These are phyloP conservation scores for Chrysosporium keratinophilum DNA, from an alignment of 2,329 filamentous ascomycete species.

Conservation along the genomic window DNA sequence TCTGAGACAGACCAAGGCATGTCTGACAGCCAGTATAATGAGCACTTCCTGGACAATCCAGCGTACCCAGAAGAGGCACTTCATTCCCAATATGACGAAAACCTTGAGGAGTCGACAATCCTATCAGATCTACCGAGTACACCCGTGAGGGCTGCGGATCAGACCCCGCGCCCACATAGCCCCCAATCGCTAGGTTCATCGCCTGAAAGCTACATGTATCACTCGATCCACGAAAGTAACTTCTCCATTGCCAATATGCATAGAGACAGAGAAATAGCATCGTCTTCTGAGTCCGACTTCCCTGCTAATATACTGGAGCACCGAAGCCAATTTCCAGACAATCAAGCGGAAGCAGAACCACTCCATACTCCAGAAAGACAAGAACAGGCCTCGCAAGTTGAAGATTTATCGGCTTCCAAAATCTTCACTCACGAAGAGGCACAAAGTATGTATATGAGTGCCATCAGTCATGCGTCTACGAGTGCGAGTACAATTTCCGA, in stretches of 20 bases:
- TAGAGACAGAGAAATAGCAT: neutral
- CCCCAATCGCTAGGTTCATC: slow-evolving; percentile 14
- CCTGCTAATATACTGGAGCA: neutral
- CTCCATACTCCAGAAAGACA: neutral
- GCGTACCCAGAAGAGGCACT: slow-evolving; percentile 32
- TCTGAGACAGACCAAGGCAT: slow-evolving; percentile 23
- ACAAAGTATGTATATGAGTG: slow-evolving; percentile 47
- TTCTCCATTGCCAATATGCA: neutral
- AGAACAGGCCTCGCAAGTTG: slow-evolving; percentile 3
- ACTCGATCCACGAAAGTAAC: slow-evolving; percentile 6
- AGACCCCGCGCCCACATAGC: slow-evolving; percentile 17
- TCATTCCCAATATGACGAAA: slow-evolving; percentile 27
- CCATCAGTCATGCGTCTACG: slow-evolving; percentile 39
- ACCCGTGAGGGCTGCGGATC: neutral
- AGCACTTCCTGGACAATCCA: slow-evolving; percentile 29
- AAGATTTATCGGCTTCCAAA: slow-evolving; percentile 38
- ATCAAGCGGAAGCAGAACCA: neutral
- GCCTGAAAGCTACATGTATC: slow-evolving; percentile 7
- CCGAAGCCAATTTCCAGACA: neutral
- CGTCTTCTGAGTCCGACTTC: neutral
- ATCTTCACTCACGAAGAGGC: slow-evolving; percentile 42
- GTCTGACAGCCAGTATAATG: slow-evolving; percentile 21
- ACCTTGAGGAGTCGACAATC: slow-evolving; percentile 22
- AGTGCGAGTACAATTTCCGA: slow-evolving; percentile 19
- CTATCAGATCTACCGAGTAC: slow-evolving; percentile 9